These are phyloP conservation scores for Rhodamnia rubescens DNA, from an alignment of 345 rosid species.

Conservation along the genomic window DNA sequence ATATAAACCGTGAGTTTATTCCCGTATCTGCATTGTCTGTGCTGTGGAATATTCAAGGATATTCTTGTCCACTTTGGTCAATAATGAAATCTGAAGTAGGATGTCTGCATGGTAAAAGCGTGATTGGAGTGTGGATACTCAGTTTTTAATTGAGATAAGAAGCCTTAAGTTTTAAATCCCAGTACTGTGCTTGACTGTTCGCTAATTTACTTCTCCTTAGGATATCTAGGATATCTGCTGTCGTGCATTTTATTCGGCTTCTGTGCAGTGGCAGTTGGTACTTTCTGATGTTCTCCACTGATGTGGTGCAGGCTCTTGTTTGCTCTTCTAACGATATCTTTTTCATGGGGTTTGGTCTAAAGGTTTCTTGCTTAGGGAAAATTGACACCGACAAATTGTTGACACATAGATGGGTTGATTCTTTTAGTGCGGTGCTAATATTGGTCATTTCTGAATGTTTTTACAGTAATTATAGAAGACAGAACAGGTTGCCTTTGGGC, in stretches of 20 bases:
- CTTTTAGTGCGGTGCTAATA: background rate
- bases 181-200: background rate
- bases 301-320: background rate
- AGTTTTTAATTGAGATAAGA: background rate
- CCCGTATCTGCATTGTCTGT: background rate
- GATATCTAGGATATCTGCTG: background rate
- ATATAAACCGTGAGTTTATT: constrained; percentile 50
- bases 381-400: background rate
- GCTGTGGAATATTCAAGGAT: background rate
- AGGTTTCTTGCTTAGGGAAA: background rate
- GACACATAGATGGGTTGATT: background rate
- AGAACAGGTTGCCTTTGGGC: background rate
- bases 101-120: background rate
- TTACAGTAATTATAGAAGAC: background rate
- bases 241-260: background rate
- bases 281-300: background rate
- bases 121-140: background rate
- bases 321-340: background rate
- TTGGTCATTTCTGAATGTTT: background rate
- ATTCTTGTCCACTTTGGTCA: background rate
- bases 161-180: background rate
- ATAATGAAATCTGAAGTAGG: background rate
- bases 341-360: background rate
- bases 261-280: background rate
- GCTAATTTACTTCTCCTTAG: background rate